Base-by-base conservation (phyloP, 1,139 yeast genomes). In the Yamadazyma membranifaciens region DNA sequence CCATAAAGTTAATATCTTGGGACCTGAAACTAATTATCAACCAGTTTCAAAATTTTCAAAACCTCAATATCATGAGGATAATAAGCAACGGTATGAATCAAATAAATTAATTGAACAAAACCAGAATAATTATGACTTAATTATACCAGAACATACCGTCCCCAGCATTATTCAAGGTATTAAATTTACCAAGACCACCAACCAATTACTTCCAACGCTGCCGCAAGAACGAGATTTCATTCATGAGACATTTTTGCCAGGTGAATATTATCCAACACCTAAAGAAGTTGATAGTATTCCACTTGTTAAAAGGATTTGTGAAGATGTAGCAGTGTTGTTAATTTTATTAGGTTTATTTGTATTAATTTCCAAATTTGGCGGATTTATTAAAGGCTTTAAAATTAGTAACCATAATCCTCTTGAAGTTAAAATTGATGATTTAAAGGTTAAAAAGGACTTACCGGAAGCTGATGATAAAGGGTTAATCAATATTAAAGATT, bases 251-350 rank as follows among this genome's bases (percentile, higher is more conserved):
- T 31, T 33, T 13, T 34, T 38, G 34, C 45, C 43, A 10, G 25
- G 27, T 9, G 34, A 40, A 12, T 41, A 44, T 37, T 35, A 42
- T 36, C 11, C 28, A 30, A 32, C 39, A 6, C 15, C 31, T 13
- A 22, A 10, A 10, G 38, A 33, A 11, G 6, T 9, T 3, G n/a
- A 16, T 33, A 40, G 31, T 39, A 49, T 15, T 44, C 48, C 39
- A 14, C 17, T 58, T 10, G 41, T 56, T 3, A 53, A 56, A 42
- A 68, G 76, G 41, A 59, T 78, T 17, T 47, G 75, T 31, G 85
- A 80, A 52, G 80, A 79, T 46, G 59, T 77, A 2, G 56, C 73
- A 17, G 70, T 78, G 13, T 59, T 78, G 28, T 37, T 69, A 13
- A 53, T 40, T 46, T 70, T 46, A 46, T 62, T 37, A 47, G 64